Base-by-base conservation (phyloP, 495 filamentous ascomycete species). In the Bathelium albidoporum region DNA sequence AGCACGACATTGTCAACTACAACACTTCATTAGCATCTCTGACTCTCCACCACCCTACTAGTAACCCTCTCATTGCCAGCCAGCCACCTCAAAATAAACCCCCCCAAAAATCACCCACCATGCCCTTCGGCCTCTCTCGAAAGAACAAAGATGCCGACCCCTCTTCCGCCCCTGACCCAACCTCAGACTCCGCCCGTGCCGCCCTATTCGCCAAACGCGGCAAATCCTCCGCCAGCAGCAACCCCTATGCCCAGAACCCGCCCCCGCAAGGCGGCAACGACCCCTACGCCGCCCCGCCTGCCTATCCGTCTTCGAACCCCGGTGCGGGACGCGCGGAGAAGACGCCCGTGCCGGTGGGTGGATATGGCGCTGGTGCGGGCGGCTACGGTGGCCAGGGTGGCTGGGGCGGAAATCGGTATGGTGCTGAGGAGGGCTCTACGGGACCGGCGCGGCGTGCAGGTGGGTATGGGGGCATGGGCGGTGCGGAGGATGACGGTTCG, bases 401-500 rank as follows among this genome's bases (percentile, higher is more conserved):
- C 9, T 76, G 75, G 59, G 73, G 73, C 32, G 59, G 32, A 20
- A 64, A 73, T 61, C 49, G 70, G 32, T 75, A 73, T 53, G 71
- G 72, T 32, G 64, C 36, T 14, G 39, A 55, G 60, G 34, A 65
- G 41, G 28, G 18, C 41, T 14, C 7, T n/a, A 24, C 41, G 58
- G 24, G 55, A 49, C 22, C 49, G 49, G 49, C 20, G 49, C 10
- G 49, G 49, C n/a, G 68, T 16, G 18, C 64, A 34, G 59, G 62
- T 28, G 70, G 67, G 20, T 75, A 75, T 55, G 69, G 69, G 12
- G 72, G 71, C 7, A 59, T 74, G 3, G 73, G 72, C 18, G 72
- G 73, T 31, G 68, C 66, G 5, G 73, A 66, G 5, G 58, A 69
- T 18, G 58, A 70, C 36, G 71, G 71, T 24, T 65, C 68, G 11